Percentiles rank a stretch among this genome's conserved stretches.
Conservation (phyloP, 1,284 basidiomycete genomes). For the Cryptococcus sp. region DNA sequence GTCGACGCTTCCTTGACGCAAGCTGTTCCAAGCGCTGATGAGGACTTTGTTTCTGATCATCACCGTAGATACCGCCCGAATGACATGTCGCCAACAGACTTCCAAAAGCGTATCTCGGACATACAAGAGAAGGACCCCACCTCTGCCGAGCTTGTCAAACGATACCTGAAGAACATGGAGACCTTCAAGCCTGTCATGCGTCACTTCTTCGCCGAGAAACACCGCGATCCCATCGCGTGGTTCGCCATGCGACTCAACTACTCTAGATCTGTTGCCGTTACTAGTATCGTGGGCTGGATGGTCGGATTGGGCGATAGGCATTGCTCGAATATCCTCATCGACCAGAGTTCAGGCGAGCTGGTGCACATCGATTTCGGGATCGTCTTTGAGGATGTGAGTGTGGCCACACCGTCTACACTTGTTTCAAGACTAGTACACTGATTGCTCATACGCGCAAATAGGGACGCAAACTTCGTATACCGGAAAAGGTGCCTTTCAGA, state of each 20-base stretch:
- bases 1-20: no score
- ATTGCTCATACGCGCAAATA: conserved; percentile 41
- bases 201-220: conserved; percentile 88
- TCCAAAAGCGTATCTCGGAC: conserved; percentile 31
- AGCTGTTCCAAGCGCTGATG: no score
- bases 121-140: conserved; percentile 46
- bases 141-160: conserved; percentile 52
- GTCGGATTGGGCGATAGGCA: conserved; percentile 93
- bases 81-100: conserved; percentile 3
- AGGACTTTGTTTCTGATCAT: no score
- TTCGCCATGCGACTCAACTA: conserved; percentile 91
- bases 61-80: conserved; percentile 4
- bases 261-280: conserved; percentile 86
- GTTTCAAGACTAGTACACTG: background rate
- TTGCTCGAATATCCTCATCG: conserved; percentile 87
- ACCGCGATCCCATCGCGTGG: conserved; percentile 86
- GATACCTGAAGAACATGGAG: conserved; percentile 62
- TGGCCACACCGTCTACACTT: background rate
- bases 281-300: conserved; percentile 90
- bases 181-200: conserved; percentile 85
- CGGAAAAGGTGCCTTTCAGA: conserved; percentile 91
- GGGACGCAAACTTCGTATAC: conserved; percentile 79
- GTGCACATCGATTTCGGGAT: conserved; percentile 96
- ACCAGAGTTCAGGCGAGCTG: conserved; percentile 79
- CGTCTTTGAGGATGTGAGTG: conserved; percentile 85